These are phyloP conservation scores for Colletotrichum cuscutae DNA, from an alignment of 2,329 filamentous ascomycete genomes.

Conservation along the genomic window DNA sequence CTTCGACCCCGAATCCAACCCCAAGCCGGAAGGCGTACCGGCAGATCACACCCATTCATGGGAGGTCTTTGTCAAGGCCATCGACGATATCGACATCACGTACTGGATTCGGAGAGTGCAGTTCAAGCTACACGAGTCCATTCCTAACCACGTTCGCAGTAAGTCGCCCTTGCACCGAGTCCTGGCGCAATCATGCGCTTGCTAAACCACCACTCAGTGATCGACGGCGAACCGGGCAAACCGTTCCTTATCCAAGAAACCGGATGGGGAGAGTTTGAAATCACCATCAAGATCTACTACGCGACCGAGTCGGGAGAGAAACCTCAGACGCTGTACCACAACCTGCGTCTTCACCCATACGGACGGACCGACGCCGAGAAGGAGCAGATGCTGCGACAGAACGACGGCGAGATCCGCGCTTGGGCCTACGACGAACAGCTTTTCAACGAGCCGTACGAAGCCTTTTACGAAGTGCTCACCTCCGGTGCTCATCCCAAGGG, in stretches of 20 bases:
- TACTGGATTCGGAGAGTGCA: slow-evolving; percentile 98
- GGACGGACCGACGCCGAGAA: slow-evolving; percentile 82
- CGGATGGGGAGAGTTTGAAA: slow-evolving; percentile 98
- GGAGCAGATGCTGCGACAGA: slow-evolving; percentile 62
- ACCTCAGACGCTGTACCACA: slow-evolving; percentile 94
- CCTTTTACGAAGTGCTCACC: slow-evolving; percentile 89
- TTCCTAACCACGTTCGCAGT: slow-evolving; percentile 89
- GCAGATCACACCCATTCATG: slow-evolving; percentile 96
- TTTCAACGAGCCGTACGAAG: slow-evolving; percentile 96
- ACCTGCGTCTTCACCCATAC: slow-evolving; percentile 90
- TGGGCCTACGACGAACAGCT: slow-evolving; percentile 94
- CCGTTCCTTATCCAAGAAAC: slow-evolving; percentile 90
- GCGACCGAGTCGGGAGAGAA: slow-evolving; percentile 89
- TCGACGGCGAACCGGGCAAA: slow-evolving; percentile 76
- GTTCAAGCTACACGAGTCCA: slow-evolving; percentile 98
- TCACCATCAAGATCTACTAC: slow-evolving; percentile 95
- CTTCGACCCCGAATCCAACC: slow-evolving; percentile 81
- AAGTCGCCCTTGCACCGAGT: slow-evolving; percentile 42
- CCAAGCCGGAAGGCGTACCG: slow-evolving; percentile 80
- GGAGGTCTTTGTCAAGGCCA: slow-evolving; percentile 91
- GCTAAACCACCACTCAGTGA: slow-evolving; percentile 54
- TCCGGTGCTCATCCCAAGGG: slow-evolving; percentile 69
- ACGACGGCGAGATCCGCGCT: slow-evolving; percentile 73
- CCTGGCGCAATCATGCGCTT: background rate
- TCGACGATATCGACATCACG: slow-evolving; percentile 90